Base-by-base conservation (phyloP, 2,329 filamentous ascomycete genomes). In the Diaporthe caulivora region DNA sequence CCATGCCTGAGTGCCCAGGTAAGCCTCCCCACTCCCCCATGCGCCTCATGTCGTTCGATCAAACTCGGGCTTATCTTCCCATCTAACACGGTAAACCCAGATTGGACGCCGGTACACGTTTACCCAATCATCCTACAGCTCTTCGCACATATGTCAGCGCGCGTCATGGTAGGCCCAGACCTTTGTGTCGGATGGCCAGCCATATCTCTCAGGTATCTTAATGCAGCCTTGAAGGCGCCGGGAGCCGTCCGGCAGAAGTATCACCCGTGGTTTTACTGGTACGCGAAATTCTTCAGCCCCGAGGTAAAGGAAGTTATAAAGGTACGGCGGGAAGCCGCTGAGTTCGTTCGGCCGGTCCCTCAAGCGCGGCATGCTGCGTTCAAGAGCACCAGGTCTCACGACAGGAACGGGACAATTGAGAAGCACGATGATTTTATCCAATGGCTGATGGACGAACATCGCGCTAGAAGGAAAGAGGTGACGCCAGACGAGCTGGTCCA, bases 91-190 rank as follows among this genome's bases (percentile, higher is more conserved):
- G 9, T 8, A 1, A 11, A 8, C 1, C 42, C 37, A 71, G 70
- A 64, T 18, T 71, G 70, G 57, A 71, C 57, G 15, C 57, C 70
- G 2, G 6, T 71, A 24, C 57, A 64, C 44, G 34, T 64, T 6
- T 71, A 71, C 9, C 57, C 70, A 0, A 47, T 64, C 24, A 65
- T 71, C n/a, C 11, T 71, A 34, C 29, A n/a, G 24, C 34, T 71
- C 1, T 71, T 71, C 37, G 47, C 49, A 1, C 64, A 72, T 1
- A 77, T 77, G 73, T 77, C 76, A 24, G 76, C 76, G 8, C 74
- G 75, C 18, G 75, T 77, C n/a, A 77, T 77, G 76, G 76, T 77
- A 9, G 74, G 76, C 17, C 72, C 76, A 21, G 74, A 77, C 34
- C 75, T 77, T 15, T 75, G 76, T 51, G 51, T 54, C 26, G 76